Evolutionary conservation across 1,284 basidiomycete genomes (phyloP).

Genomic region (Exobasidium cylindrosporum): DNA sequence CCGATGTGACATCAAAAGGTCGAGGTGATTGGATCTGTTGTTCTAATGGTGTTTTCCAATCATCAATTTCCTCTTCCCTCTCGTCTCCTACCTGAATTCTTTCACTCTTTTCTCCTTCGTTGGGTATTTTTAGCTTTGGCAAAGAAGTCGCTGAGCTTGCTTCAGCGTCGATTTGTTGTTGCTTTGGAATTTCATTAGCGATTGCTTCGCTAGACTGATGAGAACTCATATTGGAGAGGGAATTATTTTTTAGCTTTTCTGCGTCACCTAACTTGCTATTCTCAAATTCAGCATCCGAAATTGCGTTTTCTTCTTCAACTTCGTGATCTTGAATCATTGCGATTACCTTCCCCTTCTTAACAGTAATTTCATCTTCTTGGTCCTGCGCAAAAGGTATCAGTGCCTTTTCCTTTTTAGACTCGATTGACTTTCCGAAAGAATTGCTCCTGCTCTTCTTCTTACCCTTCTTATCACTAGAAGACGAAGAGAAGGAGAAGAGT

Average conservation of each 20-base stretch:
- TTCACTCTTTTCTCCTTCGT: neutral
- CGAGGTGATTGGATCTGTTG: neutral
- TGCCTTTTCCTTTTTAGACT: slow-evolving; percentile 27
- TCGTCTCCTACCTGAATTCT: neutral
- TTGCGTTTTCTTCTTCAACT: neutral
- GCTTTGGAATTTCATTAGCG: neutral
- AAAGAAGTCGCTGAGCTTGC: neutral
- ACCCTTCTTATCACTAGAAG: slow-evolving; percentile 27
- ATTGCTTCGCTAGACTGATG: no score
- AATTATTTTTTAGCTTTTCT: neutral
- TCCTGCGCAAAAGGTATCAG: neutral
- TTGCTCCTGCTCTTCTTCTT: slow-evolving; percentile 18
- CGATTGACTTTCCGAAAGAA: slow-evolving; percentile 12
- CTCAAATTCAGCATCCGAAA: neutral
- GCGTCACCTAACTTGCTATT: neutral
- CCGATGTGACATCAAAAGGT: neutral
- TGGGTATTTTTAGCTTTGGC: neutral
- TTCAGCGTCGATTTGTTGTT: neutral
- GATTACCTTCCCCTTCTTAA: neutral
- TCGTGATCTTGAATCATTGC: neutral
- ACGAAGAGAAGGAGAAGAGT: slow-evolving; percentile 33
- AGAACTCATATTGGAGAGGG: no score
- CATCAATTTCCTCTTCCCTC: neutral
- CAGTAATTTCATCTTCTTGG: neutral
- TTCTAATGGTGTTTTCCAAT: neutral